A percentile compares a stretch with the other conserved stretches of the same genome.
phyloP scores from a whole-genome alignment of 495 filamentous ascomycete species.

The Pseudevernia furfuracea region DNA sequence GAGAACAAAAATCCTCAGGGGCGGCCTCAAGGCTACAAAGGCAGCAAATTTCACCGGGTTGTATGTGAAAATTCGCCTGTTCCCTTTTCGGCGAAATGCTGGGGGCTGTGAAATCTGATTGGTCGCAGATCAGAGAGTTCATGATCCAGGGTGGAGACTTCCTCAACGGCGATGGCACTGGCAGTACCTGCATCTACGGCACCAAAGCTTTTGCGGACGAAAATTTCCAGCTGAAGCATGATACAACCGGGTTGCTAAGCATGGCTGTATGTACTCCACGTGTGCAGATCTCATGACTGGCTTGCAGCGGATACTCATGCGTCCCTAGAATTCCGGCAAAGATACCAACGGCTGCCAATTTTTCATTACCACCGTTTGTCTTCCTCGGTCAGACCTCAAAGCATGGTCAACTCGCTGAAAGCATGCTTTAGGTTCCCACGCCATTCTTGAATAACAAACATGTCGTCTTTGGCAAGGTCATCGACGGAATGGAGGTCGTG shows the following conservation, averaged over 20 bases:
- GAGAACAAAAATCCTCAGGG: slow-evolving; percentile 76
- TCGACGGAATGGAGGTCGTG: slow-evolving; percentile 84
- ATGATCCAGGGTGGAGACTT: slow-evolving; percentile 98
- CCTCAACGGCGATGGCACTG: slow-evolving; percentile 86
- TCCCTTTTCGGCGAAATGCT: not conserved
- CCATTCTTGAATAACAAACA: slow-evolving; percentile 92
- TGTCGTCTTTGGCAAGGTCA: slow-evolving; percentile 88
- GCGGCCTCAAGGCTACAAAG: slow-evolving; percentile 87
- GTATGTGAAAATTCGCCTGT: slow-evolving; percentile 45
- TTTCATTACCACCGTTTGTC: slow-evolving; percentile 73
- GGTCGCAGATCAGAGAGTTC: slow-evolving; percentile 80
- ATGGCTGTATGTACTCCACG: slow-evolving; percentile 69
- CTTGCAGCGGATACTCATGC: not conserved
- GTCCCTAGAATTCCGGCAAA: slow-evolving; percentile 70
- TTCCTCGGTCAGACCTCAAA: not conserved
- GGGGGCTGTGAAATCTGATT: not conserved
- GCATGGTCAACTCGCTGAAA: not conserved
- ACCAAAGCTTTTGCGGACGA: slow-evolving; percentile 81
- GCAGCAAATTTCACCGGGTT: slow-evolving; percentile 87
- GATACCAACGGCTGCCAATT: slow-evolving; percentile 96
- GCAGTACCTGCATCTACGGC: slow-evolving; percentile 80
- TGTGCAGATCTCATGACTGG: not conserved
- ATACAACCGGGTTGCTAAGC: slow-evolving; percentile 68
- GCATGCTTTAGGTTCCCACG: slow-evolving; percentile 42
- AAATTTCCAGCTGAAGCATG: slow-evolving; percentile 76